Evolutionary conservation across 371 early-diverging fungal species (phyloP).

Genomic region (Thermomucor indicae-seudaticae): DNA sequence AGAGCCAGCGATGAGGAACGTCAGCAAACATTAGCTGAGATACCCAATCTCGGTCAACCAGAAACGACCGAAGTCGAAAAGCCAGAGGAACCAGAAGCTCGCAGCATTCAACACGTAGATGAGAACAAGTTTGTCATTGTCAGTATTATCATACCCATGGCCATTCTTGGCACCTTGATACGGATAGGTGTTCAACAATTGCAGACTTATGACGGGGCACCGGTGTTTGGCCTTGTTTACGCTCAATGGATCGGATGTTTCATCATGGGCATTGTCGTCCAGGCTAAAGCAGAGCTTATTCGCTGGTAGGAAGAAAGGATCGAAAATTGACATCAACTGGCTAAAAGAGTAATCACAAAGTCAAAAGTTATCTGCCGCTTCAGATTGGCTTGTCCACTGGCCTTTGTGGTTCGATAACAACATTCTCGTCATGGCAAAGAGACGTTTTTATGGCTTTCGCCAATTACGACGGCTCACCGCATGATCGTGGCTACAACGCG

Average conservation of each 20-base stretch:
- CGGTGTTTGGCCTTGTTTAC: constrained; percentile 62
- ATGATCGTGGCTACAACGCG: constrained; percentile 35
- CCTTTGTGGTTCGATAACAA: constrained; percentile 84
- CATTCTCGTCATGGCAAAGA: constrained; percentile 82
- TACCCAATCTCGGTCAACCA: no score
- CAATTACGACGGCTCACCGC: constrained; percentile 28
- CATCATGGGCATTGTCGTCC: constrained; percentile 56
- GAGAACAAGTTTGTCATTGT: constrained; percentile 35
- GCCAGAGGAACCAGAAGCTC: no score
- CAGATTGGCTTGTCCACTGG: constrained; percentile 69
- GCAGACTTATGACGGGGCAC: constrained; percentile 53
- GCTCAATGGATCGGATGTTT: constrained; percentile 73
- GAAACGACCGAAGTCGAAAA: no score
- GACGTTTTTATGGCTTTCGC: constrained; percentile 52
- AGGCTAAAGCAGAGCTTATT: constrained; percentile 14
- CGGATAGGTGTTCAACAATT: constrained; percentile 55
- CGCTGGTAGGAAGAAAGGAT: constrained; percentile 11
- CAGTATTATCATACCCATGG: constrained; percentile 49
- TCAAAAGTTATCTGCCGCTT: constrained; percentile 48
- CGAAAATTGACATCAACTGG: neutral
- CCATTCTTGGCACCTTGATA: constrained; percentile 64
- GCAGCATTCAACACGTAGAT: neutral
- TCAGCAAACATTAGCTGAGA: no score
- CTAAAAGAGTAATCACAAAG: no score
- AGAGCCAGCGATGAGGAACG: no score